Conservation (phyloP, 768 basidiomycete genomes). For the Asterophora parasitica region DNA sequence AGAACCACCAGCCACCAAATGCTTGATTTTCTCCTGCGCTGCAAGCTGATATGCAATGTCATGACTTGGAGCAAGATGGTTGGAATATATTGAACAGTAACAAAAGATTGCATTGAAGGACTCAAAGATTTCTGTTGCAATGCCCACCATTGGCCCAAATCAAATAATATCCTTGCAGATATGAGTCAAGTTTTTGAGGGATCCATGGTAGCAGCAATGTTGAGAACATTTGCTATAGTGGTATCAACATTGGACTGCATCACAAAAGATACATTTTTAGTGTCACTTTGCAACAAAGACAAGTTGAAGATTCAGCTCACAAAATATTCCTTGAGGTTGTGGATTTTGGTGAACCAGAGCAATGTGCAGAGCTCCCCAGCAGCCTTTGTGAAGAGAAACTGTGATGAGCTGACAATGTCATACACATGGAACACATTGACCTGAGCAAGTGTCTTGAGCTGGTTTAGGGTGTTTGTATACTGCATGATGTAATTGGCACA, state of each 20-base stretch:
- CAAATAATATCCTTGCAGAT: constrained; percentile 27
- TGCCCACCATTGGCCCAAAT: constrained; percentile 12
- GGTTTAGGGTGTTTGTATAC: constrained; percentile 23
- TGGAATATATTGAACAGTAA: constrained; percentile 33
- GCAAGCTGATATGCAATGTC: constrained; percentile 33
- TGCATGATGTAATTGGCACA: constrained; percentile 38
- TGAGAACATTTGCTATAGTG: constrained; percentile 31
- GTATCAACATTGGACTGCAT: constrained; percentile 24
- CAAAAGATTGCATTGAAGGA: constrained; percentile 40
- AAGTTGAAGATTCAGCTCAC: no score
- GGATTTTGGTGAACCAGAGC: constrained; percentile 40
- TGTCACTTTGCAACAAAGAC: no score
- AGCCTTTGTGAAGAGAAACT: constrained; percentile 25
- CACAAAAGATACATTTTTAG: no score
- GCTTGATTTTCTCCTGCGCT: constrained; percentile 16
- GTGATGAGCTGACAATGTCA: constrained; percentile 21
- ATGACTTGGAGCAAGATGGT: constrained; percentile 21
- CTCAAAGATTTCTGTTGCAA: constrained; percentile 33
- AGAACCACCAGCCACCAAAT: constrained; percentile 26
- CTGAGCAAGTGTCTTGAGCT: constrained; percentile 37
- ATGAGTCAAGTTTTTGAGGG: constrained; percentile 25
- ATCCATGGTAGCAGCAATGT: constrained; percentile 27
- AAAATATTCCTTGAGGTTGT: constrained; percentile 30
- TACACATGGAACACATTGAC: constrained; percentile 32
- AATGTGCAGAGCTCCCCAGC: constrained; percentile 31